phyloP scores from a whole-genome alignment of 208 protist species.

The Novymonas esmeraldas region DNA sequence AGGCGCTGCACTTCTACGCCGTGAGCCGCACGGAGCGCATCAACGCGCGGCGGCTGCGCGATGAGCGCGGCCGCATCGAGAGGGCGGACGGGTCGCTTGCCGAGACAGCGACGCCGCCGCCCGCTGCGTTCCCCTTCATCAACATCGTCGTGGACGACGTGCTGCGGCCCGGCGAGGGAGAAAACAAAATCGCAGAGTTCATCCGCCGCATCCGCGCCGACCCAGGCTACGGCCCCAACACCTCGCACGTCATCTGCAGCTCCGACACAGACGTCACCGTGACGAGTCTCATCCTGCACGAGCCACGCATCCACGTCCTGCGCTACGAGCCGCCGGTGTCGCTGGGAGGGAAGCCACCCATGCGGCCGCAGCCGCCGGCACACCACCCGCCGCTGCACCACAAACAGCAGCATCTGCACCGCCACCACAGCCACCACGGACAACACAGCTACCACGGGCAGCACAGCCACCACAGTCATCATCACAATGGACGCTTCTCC shows the following conservation, averaged over 20 bases:
- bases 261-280: conserved; percentile 99
- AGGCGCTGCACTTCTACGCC: conserved; percentile 81
- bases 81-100: neutral
- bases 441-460: conserved; percentile 7
- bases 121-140: conserved; percentile 38
- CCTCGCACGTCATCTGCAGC: conserved; percentile 98
- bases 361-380: conserved; percentile 10
- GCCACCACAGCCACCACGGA: conserved; percentile 11
- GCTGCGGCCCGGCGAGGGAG: conserved; percentile 97
- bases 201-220: conserved; percentile 81
- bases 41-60: conserved; percentile 74
- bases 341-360: conserved; percentile 37
- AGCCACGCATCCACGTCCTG: conserved; percentile 96
- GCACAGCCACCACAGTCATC: conserved; percentile 6
- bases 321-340: conserved; percentile 94
- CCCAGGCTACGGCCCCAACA: conserved; percentile 97
- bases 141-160: conserved; percentile 96
- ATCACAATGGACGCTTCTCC: conserved; percentile 4
- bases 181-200: conserved; percentile 90
- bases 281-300: conserved; percentile 95
- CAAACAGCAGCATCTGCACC: conserved; percentile 7
- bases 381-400: conserved; percentile 11
- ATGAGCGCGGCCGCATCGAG: conserved; percentile 12
- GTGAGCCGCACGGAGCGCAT: conserved; percentile 86
- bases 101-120: conserved; percentile 1